Conservation (phyloP, 345 rosid genomes). For the Mercurialis annua region DNA sequence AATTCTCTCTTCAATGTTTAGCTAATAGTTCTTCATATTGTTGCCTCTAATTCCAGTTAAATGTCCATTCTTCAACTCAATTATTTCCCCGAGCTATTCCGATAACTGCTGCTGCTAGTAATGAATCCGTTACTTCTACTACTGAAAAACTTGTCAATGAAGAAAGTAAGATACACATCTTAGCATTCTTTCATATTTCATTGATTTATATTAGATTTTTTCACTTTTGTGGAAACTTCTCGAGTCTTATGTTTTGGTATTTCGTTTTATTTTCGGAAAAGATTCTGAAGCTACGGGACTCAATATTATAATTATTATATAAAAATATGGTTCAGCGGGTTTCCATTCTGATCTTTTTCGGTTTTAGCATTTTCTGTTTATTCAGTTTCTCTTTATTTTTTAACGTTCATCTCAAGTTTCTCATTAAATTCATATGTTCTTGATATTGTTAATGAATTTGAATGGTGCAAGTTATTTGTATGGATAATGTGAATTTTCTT, state of each 20-base stretch:
- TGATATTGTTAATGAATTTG: neutral
- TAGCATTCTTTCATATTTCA: slow-evolving; percentile 4
- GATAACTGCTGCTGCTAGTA: slow-evolving; percentile 27
- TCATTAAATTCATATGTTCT: no score
- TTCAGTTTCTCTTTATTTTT: no score
- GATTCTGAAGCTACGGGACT: no score
- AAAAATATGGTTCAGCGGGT: no score
- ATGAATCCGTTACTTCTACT: slow-evolving; percentile 14
- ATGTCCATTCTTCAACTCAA: slow-evolving; percentile 28
- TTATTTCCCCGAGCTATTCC: slow-evolving; percentile 32
- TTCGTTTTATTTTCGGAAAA: no score
- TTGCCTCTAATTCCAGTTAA: slow-evolving; percentile 27
- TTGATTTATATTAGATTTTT: no score
- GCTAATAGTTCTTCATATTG: neutral
- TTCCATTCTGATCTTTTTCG: no score
- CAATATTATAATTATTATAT: no score
- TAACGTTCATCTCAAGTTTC: no score
- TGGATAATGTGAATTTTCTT: neutral
- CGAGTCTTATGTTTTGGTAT: neutral
- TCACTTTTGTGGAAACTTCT: neutral
- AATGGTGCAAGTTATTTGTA: neutral
- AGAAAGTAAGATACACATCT: slow-evolving; percentile 39
- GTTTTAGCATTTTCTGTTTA: no score
- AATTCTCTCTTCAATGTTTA: neutral
- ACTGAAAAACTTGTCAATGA: slow-evolving; percentile 19